Base-by-base conservation (phyloP, 1,139 yeast species). In the Entelexis sorbosivorans region DNA sequence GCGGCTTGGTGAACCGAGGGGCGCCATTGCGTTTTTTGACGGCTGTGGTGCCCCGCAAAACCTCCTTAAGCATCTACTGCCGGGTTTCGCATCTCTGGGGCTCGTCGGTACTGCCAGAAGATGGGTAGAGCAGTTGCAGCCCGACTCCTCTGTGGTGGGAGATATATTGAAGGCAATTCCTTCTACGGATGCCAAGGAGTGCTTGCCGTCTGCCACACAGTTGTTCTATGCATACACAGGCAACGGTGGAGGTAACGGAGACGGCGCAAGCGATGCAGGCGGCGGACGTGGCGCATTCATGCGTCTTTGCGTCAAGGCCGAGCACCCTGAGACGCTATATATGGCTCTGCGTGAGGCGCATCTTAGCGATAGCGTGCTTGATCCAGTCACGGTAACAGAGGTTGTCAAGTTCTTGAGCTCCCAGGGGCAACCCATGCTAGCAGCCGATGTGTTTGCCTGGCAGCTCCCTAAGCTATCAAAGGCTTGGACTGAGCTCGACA, bases 321-420 rank as follows among this genome's bases (percentile, higher is more conserved):
- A 58, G 28, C 58, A 63, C 33, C 29, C 55, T 6, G 60, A 58
- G 6, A 54, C 59, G 22, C 50, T 68, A 17, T 54, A 59, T 50
- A 63, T 65, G 54, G 65, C 60, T 8, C 55, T 68, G 38, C 58
- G 61, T 24, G 71, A 68, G 52, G 55, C 67, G 7, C 63, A 60
- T 17, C 47, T 64, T 8, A 57, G 64, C 33, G 59, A 58, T 11
- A 66, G 64, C 10, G 52, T 60, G 4, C 65, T 69, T 68, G 69
- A 66, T 44, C 64, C 64, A 13, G 54, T 64, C 4, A 66, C 70
- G 1, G 45, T 64, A 6, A 53, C 60, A 1, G 56, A 51, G 10
- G 64, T 60, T 3, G 50, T 60, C 28, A 48, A 55, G 20, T 57
- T 50, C 43, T 58, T 66, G 13, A 38, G 58, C 33, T 17, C 36